Conservation (phyloP, 306 rosid genomes). For the Trifolium pratense region DNA sequence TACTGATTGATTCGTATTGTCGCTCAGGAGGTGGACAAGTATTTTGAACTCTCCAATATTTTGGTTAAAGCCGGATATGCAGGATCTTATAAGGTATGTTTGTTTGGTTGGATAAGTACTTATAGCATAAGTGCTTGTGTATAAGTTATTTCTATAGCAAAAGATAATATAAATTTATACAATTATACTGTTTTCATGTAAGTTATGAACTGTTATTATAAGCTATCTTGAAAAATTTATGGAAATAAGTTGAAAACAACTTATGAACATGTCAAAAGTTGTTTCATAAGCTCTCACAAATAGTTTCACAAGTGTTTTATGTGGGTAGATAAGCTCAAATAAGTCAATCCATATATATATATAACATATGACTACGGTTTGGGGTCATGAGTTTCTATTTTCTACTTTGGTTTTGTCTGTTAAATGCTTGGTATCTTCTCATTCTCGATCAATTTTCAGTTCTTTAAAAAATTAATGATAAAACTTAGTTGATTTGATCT, state of each 20-base stretch:
- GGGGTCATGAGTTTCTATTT: too few species aligned
- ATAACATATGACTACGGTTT: neutral
- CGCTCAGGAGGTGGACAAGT: conserved; percentile 85
- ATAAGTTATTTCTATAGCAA: neutral
- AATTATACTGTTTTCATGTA: neutral
- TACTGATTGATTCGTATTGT: neutral
- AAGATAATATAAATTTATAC: neutral
- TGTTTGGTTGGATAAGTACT: too few species aligned
- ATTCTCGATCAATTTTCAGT: too few species aligned
- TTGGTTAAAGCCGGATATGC: conserved; percentile 75
- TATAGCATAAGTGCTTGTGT: neutral
- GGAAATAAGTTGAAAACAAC: neutral
- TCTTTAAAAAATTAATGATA: neutral
- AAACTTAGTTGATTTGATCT: conserved; percentile 6
- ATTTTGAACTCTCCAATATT: conserved; percentile 58
- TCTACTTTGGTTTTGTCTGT: too few species aligned
- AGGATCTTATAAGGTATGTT: conserved; percentile 69
- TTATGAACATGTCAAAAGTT: neutral
- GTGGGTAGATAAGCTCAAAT: too few species aligned
- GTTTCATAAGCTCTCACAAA: neutral
- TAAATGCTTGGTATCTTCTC: too few species aligned
- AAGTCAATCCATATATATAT: neutral
- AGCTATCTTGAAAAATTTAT: neutral
- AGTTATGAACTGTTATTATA: neutral
- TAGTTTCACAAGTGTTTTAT: too few species aligned